A percentile compares a stretch with the other conserved stretches of the same genome.
phyloP scores from a whole-genome alignment of 306 rosid species.

The Cyamopsis tetragonoloba region DNA sequence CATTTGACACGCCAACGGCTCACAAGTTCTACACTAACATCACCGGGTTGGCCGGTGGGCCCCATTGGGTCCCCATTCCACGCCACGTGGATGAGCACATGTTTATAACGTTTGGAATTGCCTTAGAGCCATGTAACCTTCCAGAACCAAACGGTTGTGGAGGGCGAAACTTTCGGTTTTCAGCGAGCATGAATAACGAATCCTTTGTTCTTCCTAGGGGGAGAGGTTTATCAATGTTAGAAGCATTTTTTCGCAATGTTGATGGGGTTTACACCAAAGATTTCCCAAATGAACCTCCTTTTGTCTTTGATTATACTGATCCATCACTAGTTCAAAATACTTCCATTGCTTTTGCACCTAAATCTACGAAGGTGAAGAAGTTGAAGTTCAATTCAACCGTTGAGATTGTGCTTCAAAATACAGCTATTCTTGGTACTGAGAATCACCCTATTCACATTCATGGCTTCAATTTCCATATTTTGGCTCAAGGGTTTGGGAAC shows the following conservation, averaged over 20 bases:
- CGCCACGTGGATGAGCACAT: conserved; percentile 40
- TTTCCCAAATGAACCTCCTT: conserved; percentile 44
- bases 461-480: conserved; percentile 53
- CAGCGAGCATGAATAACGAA: conserved; percentile 72
- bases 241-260: conserved; percentile 31
- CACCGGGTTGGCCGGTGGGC: conserved; percentile 33
- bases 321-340: not conserved
- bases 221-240: conserved; percentile 32
- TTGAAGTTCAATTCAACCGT: conserved; percentile 54
- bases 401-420: conserved; percentile 54
- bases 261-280: conserved; percentile 44
- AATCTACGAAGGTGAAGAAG: conserved; percentile 52
- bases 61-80: conserved; percentile 56
- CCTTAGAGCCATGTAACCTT: conserved; percentile 11
- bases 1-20: conserved; percentile 41
- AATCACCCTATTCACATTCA: conserved; percentile 66
- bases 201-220: conserved; percentile 48
- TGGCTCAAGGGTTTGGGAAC: conserved; percentile 71
- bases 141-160: not conserved
- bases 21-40: conserved; percentile 46
- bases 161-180: conserved; percentile 7
- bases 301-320: conserved; percentile 39
- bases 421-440: conserved; percentile 29
- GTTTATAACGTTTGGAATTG: conserved; percentile 47
- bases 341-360: conserved; percentile 28